A percentile compares a stretch with the other conserved stretches of the same genome.
phyloP scores from a whole-genome alignment of 2,329 filamentous ascomycete genomes.

The Verruconis gallopava region DNA sequence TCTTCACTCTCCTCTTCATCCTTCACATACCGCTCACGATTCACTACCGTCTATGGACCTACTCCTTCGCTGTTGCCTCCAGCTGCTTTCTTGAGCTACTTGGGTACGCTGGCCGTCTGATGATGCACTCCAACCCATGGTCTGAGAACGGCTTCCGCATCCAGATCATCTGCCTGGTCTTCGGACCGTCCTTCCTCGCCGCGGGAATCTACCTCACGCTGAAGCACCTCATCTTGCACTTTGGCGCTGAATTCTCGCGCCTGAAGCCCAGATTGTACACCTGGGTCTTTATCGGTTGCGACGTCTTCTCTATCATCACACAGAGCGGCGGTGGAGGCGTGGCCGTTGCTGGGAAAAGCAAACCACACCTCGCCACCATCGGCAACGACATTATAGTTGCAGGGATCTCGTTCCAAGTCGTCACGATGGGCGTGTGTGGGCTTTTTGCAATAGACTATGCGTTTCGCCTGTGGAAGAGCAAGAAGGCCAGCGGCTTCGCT shows the following conservation, averaged over 20 bases:
- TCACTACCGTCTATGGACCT: conserved; percentile 25
- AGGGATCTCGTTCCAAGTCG: conserved; percentile 28
- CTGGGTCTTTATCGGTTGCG: conserved; percentile 45
- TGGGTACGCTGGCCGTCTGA: conserved; percentile 32
- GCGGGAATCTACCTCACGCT: conserved; percentile 52
- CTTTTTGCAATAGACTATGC: conserved; percentile 16
- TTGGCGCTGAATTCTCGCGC: conserved; percentile 39
- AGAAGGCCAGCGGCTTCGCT: conserved; percentile 10
- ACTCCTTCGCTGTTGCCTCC: conserved; percentile 27
- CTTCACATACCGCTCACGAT: conserved; percentile 23
- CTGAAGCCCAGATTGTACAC: conserved; percentile 41
- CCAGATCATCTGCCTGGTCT: conserved; percentile 47
- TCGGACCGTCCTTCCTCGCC: conserved; percentile 46
- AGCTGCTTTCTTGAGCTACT: conserved; percentile 30
- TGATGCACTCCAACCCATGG: conserved; percentile 43
- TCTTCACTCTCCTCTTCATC: conserved; percentile 24
- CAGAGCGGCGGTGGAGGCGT: conserved; percentile 47
- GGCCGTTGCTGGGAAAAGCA: conserved; percentile 31
- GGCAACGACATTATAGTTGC: conserved; percentile 27
- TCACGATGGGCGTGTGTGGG: conserved; percentile 22
- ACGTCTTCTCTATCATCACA: conserved; percentile 44
- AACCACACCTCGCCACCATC: conserved; percentile 1
- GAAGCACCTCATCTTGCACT: conserved; percentile 42
- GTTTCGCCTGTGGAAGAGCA: conserved; percentile 6
- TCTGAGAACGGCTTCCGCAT: conserved; percentile 41